Evolutionary conservation across 345 rosid species (phyloP), one percentile per base, ranked within the genome.

Genomic region (Moringa oleifera): DNA sequence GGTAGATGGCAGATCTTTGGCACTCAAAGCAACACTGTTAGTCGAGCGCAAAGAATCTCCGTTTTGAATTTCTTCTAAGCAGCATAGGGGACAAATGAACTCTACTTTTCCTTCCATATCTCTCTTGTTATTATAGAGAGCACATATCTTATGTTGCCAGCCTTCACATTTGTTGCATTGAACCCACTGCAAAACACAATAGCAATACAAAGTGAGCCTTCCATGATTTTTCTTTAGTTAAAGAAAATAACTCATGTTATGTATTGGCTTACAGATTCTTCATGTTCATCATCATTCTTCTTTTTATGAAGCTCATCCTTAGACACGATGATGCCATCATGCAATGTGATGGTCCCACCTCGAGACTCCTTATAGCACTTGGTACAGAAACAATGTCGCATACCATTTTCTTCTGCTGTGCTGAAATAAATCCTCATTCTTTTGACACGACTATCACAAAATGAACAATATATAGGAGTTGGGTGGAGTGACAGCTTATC

Each of bases 61-160:
- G 54, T 64, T 62, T 72, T 71, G 55, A 37, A 69, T 73, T 67
- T 79, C 84, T 65, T 75, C 47, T 57, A 83, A 60, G 72, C 71
- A 72, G 66, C 91, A 85, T 58, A 51, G 59, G 61, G 88, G 88
- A 71, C 88, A 85, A 15, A 75, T 20, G 56, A 80, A 79, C 51
- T 63, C 76, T 49, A 78, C 71, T 18, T 59, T 63, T 25, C 75
- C 75, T 60, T 79, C 80, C 51, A 2, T 18, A 65, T 85, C 74
- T 46, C 53, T 79, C 28, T 70, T 55, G 53, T 31, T 61, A 75
- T 85, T 85, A 68, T 73, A 83, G 19, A 85, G 83, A 62, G 81
- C 84, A 75, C 91, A 85, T 66, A 80, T 83, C 63, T 79, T 81
- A 68, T 85, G 91, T 68, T 85, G 91, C 91, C 85, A 82, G 33